phyloP scores from a whole-genome alignment of 768 basidiomycete genomes.

The Kwoniella mangroviensis region DNA sequence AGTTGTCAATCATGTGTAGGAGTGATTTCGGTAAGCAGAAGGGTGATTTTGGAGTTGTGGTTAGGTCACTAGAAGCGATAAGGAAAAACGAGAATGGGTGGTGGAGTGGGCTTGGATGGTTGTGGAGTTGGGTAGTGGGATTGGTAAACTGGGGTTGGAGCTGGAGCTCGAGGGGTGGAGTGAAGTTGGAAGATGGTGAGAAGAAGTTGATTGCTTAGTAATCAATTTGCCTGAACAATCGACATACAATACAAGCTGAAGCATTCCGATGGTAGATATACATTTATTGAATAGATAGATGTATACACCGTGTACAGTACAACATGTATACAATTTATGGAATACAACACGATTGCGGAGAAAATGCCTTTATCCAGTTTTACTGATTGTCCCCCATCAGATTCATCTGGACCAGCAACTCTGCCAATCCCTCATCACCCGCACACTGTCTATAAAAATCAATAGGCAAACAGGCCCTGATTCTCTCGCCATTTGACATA shows the following conservation, averaged over 20 bases:
- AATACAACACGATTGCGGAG: not conserved
- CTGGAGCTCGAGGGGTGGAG: not conserved
- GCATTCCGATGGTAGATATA: not conserved
- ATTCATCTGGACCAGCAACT: constrained; percentile 46
- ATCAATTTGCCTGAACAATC: too few species aligned
- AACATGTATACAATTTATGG: too few species aligned
- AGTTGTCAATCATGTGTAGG: constrained; percentile 58
- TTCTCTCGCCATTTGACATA: constrained; percentile 25
- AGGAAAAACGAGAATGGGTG: constrained; percentile 18
- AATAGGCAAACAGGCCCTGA: constrained; percentile 33
- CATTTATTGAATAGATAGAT: not conserved
- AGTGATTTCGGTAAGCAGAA: constrained; percentile 57
- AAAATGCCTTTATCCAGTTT: not conserved
- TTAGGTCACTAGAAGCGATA: constrained; percentile 42
- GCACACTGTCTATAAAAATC: constrained; percentile 46
- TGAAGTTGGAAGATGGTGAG: constrained; percentile 13
- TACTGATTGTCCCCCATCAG: constrained; percentile 14
- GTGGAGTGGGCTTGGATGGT: constrained; percentile 11
- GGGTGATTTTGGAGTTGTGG: constrained; percentile 54
- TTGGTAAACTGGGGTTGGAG: constrained; percentile 6
- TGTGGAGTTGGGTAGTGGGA: constrained; percentile 13
- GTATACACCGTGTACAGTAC: not conserved
- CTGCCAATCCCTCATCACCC: constrained; percentile 29
- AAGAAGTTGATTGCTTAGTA: constrained; percentile 10
- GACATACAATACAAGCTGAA: not conserved